These are phyloP conservation scores for Pseudogymnoascus sp. DNA, from an alignment of 2,329 filamentous ascomycete genomes.

Conservation along the genomic window DNA sequence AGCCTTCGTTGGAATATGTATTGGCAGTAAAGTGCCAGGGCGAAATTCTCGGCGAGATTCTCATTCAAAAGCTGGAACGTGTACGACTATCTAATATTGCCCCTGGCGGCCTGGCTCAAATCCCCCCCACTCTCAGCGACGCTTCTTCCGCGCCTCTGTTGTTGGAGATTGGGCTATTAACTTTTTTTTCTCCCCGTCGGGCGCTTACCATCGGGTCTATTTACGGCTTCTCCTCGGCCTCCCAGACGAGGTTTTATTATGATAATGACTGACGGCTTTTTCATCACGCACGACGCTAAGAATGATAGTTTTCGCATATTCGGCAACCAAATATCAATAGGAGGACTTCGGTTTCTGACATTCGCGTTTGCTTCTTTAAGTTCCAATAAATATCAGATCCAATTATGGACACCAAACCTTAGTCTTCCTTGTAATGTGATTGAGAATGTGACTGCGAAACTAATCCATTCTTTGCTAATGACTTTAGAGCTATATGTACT, in stretches of 20 bases:
- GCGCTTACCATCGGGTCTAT: neutral
- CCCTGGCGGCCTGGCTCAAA: neutral
- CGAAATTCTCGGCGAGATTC: neutral
- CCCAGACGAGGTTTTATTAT: neutral
- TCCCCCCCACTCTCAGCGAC: neutral
- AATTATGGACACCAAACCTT: neutral
- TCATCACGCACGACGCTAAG: neutral
- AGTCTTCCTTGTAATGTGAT: neutral
- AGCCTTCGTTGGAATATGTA: constrained; percentile 13
- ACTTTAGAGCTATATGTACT: no score
- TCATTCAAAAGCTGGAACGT: neutral
- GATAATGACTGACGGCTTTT: neutral
- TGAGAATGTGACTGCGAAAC: neutral
- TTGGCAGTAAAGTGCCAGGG: constrained; percentile 8
- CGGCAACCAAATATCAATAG: constrained; percentile 2
- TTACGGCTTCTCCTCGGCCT: neutral
- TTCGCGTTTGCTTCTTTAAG: neutral
- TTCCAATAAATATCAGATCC: neutral
- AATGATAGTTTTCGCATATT: neutral
- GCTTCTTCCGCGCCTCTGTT: neutral
- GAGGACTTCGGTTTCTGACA: neutral
- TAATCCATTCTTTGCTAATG: no score
- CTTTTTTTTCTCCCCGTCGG: neutral
- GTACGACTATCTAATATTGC: neutral
- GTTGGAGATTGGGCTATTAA: neutral